Evolutionary conservation across 306 rosid genomes (phyloP).

Genomic region (Trifolium subterraneum): DNA sequence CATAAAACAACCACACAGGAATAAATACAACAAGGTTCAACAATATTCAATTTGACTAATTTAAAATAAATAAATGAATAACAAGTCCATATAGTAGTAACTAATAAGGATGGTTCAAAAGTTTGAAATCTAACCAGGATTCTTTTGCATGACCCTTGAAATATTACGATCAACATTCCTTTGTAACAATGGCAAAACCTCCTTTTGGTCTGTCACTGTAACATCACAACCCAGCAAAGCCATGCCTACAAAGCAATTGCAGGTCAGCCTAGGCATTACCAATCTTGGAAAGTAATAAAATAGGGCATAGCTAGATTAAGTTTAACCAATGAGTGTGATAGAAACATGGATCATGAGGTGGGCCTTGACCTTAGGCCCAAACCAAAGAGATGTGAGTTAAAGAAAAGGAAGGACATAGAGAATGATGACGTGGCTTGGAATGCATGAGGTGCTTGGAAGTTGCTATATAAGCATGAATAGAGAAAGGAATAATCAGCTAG

Average conservation of each 20-base stretch:
- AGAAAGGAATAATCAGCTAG: no score
- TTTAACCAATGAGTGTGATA: constrained; percentile 38
- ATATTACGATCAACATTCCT: constrained; percentile 90
- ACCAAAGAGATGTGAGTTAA: no score
- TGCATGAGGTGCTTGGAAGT: no score
- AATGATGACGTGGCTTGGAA: no score
- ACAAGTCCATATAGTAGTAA: constrained; percentile 13
- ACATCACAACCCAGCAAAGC: constrained; percentile 94
- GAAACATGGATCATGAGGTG: no score
- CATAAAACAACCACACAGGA: constrained; percentile 15
- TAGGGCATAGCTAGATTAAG: constrained; percentile 21
- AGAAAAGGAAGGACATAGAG: no score
- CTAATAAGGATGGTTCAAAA: not conserved
- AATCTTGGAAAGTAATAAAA: constrained; percentile 8
- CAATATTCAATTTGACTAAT: not conserved
- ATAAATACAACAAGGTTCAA: not conserved
- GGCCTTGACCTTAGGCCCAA: no score
- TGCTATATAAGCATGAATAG: no score
- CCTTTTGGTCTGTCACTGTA: constrained; percentile 81
- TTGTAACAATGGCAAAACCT: constrained; percentile 77
- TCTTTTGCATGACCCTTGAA: constrained; percentile 77
- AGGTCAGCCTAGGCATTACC: constrained; percentile 40
- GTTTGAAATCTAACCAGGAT: constrained; percentile 58
- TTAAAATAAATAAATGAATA: constrained; percentile 26
- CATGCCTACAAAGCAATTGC: constrained; percentile 70